Percentiles rank a stretch among this genome's conserved stretches.
These are phyloP conservation scores for Epicoccum nigrum DNA, from an alignment of 2,329 filamentous ascomycete genomes.

Conservation along the genomic window DNA sequence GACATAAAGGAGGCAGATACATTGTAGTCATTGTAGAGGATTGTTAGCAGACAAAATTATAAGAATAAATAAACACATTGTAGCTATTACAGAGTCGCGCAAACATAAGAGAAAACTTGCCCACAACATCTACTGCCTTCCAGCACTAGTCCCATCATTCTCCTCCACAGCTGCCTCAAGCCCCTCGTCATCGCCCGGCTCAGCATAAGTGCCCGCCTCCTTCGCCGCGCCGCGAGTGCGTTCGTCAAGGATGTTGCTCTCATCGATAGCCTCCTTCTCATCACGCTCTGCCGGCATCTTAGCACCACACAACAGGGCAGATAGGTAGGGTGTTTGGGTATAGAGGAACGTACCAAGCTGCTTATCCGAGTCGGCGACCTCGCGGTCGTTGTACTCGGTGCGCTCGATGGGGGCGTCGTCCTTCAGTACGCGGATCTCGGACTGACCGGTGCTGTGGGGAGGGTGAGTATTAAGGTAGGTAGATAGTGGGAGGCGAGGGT, in stretches of 20 bases:
- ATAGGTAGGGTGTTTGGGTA: no score
- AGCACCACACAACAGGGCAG: neutral
- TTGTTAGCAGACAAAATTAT: no score
- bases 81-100: no score
- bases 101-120: neutral
- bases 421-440: conserved; percentile 53
- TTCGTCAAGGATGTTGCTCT: conserved; percentile 54
- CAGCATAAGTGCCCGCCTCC: conserved; percentile 52
- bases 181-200: conserved; percentile 60
- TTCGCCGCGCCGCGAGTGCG: conserved; percentile 57
- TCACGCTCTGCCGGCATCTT: conserved; percentile 48
- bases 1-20: no score
- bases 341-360: conserved; percentile 49
- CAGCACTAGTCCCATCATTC: conserved; percentile 43
- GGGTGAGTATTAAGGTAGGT: no score
- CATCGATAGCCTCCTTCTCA: conserved; percentile 57
- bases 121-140: conserved; percentile 23
- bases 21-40: no score
- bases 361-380: conserved; percentile 55
- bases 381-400: conserved; percentile 51
- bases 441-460: conserved; percentile 54
- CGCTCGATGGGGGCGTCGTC: conserved; percentile 54
- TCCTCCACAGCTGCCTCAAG: conserved; percentile 49
- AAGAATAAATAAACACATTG: no score
- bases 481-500: neutral